phyloP scores from a whole-genome alignment of 129 eudicot genomes.

The Flaveria bidentis region DNA sequence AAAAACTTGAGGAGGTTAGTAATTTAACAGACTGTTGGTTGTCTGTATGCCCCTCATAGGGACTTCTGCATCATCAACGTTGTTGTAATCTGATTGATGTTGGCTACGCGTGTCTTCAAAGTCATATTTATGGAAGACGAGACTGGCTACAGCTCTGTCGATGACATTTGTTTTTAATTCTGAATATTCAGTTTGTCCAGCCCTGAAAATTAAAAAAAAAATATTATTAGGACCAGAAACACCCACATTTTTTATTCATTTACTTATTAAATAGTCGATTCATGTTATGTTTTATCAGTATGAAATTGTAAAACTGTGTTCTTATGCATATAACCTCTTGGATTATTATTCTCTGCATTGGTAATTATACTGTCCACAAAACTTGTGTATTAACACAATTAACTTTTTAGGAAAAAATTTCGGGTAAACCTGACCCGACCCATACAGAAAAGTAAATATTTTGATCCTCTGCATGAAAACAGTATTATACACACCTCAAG shows the following conservation, averaged over 20 bases:
- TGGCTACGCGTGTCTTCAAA: constrained; percentile 17
- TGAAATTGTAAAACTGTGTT: not conserved
- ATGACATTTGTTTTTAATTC: constrained; percentile 60
- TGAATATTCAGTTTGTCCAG: constrained; percentile 26
- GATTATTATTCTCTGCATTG: not conserved
- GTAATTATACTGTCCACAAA: not conserved
- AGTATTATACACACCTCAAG: constrained; percentile 37
- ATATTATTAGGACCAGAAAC: constrained; percentile 8
- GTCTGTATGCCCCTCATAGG: constrained; percentile 29
- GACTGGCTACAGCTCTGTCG: constrained; percentile 64
- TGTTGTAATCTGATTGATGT: constrained; percentile 31
- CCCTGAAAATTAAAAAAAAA: constrained; percentile 38
- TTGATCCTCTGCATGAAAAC: not conserved
- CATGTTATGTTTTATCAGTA: not conserved
- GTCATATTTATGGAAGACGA: constrained; percentile 52
- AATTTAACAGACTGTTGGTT: constrained; percentile 23
- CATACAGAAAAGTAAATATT: too few relatives aligned
- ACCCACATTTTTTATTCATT: not conserved
- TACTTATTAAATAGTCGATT: not conserved
- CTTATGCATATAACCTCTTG: not conserved
- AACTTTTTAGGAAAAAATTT: too few relatives aligned
- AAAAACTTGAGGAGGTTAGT: constrained; percentile 23
- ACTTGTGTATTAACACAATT: not conserved
- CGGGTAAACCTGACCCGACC: too few relatives aligned
- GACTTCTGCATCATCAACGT: constrained; percentile 42